phyloP scores from a whole-genome alignment of 495 filamentous ascomycete genomes.

The Cenococcum geophilum region DNA sequence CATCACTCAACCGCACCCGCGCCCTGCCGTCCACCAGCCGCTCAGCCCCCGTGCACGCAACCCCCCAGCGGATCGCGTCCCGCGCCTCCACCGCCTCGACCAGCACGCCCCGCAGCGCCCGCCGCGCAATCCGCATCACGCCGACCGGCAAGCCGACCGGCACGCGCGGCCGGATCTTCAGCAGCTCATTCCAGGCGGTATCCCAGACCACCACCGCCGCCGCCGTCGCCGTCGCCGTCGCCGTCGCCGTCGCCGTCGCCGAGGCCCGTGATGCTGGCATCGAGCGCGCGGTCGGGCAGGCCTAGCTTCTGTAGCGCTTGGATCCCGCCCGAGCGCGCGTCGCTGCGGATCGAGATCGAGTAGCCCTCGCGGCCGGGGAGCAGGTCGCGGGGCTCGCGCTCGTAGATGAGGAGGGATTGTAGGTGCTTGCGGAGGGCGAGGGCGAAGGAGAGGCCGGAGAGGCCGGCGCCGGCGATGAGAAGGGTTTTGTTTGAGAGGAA shows the following conservation, averaged over 20 bases:
- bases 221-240: conserved; percentile 9
- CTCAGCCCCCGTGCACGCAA: not conserved
- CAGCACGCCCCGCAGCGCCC: conserved; percentile 11
- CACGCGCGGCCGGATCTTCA: conserved; percentile 16
- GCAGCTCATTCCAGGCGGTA: conserved; percentile 19
- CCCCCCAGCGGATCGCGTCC: conserved; percentile 8
- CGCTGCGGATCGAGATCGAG: conserved; percentile 37
- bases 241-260: not conserved
- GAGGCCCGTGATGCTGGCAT: conserved; percentile 1
- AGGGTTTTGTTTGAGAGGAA: conserved; percentile 38
- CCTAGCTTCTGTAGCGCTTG: conserved; percentile 34
- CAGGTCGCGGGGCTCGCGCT: conserved; percentile 30
- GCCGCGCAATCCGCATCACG: conserved; percentile 26
- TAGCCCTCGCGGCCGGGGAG: conserved; percentile 34
- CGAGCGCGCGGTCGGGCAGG: conserved; percentile 28
- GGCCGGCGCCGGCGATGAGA: conserved; percentile 38
- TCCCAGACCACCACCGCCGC: conserved; percentile 29
- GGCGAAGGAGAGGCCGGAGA: conserved; percentile 38
- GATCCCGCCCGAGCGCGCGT: conserved; percentile 27
- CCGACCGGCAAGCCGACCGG: conserved; percentile 14
- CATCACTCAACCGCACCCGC: conserved; percentile 2
- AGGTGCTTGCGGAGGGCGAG: conserved; percentile 36
- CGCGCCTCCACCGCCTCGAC: conserved; percentile 6
- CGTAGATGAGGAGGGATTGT: conserved; percentile 33
- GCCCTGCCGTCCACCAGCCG: not conserved